These are phyloP conservation scores for Sporothrix phasma DNA, from an alignment of 2,329 filamentous ascomycete genomes.

Conservation along the genomic window DNA sequence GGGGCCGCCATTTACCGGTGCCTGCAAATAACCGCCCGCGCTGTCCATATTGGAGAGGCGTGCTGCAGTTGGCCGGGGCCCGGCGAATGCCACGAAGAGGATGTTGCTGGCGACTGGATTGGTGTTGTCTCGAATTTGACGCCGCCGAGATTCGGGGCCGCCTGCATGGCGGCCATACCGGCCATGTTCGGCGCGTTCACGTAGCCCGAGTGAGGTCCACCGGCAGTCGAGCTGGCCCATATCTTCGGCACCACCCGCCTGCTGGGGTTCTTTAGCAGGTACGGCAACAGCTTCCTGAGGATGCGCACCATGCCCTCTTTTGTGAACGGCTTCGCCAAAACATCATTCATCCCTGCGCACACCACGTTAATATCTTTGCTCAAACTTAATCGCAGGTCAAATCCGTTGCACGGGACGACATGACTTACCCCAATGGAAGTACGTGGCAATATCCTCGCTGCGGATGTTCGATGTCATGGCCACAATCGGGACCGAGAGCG, in stretches of 20 bases:
- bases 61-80: slow-evolving; percentile 37
- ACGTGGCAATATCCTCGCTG: slow-evolving; percentile 91
- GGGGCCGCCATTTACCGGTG: slow-evolving; percentile 22
- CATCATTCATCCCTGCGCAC: slow-evolving; percentile 89
- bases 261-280: slow-evolving; percentile 60
- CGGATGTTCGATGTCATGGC: slow-evolving; percentile 99
- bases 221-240: slow-evolving; percentile 21
- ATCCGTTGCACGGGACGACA: no score
- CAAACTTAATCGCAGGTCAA: not conserved
- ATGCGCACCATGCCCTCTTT: slow-evolving; percentile 75
- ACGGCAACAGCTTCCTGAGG: slow-evolving; percentile 79
- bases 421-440: slow-evolving; percentile 83
- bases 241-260: slow-evolving; percentile 28
- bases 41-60: slow-evolving; percentile 38
- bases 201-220: slow-evolving; percentile 10
- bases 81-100: slow-evolving; percentile 41
- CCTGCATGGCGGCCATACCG: slow-evolving; percentile 20
- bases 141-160: slow-evolving; percentile 20
- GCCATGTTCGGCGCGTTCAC: slow-evolving; percentile 18
- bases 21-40: slow-evolving; percentile 37
- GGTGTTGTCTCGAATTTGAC: slow-evolving; percentile 47
- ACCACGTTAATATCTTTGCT: slow-evolving; percentile 17
- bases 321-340: slow-evolving; percentile 93
- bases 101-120: slow-evolving; percentile 43
- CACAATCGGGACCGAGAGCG: slow-evolving; percentile 73